Evolutionary conservation across 2,329 filamentous ascomycete genomes (phyloP).

Genomic region (Aspergillus niger): DNA sequence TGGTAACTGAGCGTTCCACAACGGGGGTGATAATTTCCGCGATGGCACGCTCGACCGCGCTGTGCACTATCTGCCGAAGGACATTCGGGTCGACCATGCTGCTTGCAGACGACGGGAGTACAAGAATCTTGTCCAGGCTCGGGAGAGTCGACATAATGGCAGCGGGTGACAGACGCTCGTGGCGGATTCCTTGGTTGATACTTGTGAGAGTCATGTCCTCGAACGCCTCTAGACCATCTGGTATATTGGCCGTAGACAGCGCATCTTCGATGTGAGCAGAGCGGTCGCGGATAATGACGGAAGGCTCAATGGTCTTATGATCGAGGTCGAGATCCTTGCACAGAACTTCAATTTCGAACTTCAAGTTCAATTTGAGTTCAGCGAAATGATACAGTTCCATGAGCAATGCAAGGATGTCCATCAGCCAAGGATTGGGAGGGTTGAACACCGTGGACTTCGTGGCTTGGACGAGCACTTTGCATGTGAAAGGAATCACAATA

Average conservation of each 20-base stretch:
- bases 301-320: conserved; percentile 86
- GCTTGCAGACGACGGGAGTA: conserved; percentile 75
- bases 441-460: conserved; percentile 84
- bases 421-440: conserved; percentile 94
- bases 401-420: conserved; percentile 89
- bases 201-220: conserved; percentile 79
- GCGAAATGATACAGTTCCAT: conserved; percentile 93
- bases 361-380: conserved; percentile 92
- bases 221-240: conserved; percentile 76
- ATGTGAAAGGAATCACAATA: conserved; percentile 94
- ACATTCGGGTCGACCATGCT: conserved; percentile 72
- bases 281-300: conserved; percentile 80
- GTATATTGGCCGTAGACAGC: conserved; percentile 57
- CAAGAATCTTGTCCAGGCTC: conserved; percentile 76
- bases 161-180: conserved; percentile 73
- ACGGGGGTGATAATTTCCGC: conserved; percentile 97
- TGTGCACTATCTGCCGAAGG: conserved; percentile 73
- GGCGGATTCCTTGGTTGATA: conserved; percentile 67
- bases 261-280: conserved; percentile 63
- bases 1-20: conserved; percentile 95
- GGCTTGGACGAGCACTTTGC: conserved; percentile 88
- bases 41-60: conserved; percentile 83
- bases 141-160: conserved; percentile 78
- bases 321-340: conserved; percentile 92
- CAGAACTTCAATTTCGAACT: conserved; percentile 97